Conservation (phyloP, 495 filamentous ascomycete species). For the Neurospora cerealis region DNA sequence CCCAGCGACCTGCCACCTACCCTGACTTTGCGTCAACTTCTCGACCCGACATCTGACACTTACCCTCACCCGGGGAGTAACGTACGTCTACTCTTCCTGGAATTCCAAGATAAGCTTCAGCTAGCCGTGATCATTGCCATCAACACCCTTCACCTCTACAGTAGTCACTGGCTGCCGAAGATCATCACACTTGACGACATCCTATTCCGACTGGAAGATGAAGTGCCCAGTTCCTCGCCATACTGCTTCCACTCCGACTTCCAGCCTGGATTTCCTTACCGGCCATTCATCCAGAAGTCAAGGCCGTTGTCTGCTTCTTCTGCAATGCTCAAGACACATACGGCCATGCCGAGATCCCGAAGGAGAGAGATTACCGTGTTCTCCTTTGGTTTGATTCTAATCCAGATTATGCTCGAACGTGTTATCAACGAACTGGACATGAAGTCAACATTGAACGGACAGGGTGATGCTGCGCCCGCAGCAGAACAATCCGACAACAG, state of each 20-base stretch:
- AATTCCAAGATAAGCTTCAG: conserved; percentile 1
- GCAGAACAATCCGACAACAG: neutral
- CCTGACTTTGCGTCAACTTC: neutral
- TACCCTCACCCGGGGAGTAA: too few relatives aligned
- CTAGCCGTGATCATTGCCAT: conserved; percentile 6
- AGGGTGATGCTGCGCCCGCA: neutral
- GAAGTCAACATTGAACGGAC: neutral
- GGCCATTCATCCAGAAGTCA: neutral
- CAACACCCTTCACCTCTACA: conserved; percentile 8
- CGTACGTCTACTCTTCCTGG: neutral
- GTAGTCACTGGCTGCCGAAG: conserved; percentile 5
- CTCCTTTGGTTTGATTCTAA: neutral
- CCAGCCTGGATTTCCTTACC: neutral
- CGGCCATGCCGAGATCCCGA: neutral
- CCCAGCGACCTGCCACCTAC: too few relatives aligned
- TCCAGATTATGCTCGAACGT: conserved; percentile 2
- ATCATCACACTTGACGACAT: conserved; percentile 8
- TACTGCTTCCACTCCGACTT: neutral
- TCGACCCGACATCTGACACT: too few relatives aligned
- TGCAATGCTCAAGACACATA: neutral
- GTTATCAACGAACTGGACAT: neutral
- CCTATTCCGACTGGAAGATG: neutral
- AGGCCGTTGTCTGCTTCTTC: neutral
- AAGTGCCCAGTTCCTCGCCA: neutral
- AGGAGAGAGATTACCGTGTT: neutral